Evolutionary conservation across 169 alveolate species (phyloP).

Genomic region (Plasmodium blacklocki): DNA sequence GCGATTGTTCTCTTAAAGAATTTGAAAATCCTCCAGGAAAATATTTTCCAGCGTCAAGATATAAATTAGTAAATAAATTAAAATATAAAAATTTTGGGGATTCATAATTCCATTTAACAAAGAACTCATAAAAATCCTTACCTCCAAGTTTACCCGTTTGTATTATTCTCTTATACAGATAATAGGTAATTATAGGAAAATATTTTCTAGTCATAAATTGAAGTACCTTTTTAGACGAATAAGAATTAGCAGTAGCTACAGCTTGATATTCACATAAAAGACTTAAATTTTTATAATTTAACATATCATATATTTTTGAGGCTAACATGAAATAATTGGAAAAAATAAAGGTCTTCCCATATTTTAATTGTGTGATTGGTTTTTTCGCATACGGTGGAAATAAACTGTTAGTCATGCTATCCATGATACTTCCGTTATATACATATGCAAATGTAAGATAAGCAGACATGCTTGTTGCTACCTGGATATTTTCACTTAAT

Average conservation of each 20-base stretch:
- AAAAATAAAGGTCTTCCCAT: conserved; percentile 10
- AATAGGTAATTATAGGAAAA: too few relatives aligned
- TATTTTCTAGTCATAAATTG: conserved; percentile 37
- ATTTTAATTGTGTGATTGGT: conserved; percentile 12
- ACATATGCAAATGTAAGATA: background rate
- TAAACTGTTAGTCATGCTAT: background rate
- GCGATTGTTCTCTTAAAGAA: background rate
- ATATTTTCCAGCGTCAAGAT: too few relatives aligned
- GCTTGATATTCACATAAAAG: conserved; percentile 50
- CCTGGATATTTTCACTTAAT: background rate
- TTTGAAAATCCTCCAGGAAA: background rate
- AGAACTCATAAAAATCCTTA: too few relatives aligned
- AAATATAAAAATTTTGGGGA: background rate
- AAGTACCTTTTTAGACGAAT: background rate
- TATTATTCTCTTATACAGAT: too few relatives aligned
- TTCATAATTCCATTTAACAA: too few relatives aligned
- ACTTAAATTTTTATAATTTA: conserved; percentile 35
- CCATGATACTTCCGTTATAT: conserved; percentile 13
- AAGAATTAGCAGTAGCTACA: conserved; percentile 13
- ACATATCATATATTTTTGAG: background rate
- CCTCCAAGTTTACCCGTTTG: too few relatives aligned
- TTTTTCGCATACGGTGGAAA: conserved; percentile 11
- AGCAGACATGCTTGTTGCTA: background rate
- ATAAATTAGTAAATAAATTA: background rate
- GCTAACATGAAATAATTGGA: conserved; percentile 26